Base-by-base conservation (phyloP, 2,329 filamentous ascomycete species). In the Fusarium dimerum region DNA sequence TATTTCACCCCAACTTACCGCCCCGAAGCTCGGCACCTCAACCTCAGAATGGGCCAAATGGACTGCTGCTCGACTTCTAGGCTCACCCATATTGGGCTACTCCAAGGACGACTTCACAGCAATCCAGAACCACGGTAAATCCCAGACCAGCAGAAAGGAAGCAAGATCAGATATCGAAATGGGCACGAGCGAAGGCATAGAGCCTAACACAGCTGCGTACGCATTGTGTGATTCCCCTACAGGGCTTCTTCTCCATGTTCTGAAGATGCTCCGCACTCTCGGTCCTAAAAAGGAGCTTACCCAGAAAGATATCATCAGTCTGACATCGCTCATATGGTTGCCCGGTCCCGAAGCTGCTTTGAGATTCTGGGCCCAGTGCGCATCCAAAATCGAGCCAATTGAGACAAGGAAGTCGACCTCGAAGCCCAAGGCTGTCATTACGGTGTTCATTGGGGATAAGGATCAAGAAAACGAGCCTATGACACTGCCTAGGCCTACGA, bases 291-390 rank as follows among this genome's bases (percentile, higher is more conserved):
- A 73, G 50, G 69, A 72, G 15, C 73, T 83, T 46, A 73, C 74
- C 2, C 71, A 74, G 4, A 71, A 74, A 13, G 82, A 87, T 49
- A 73, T 88, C 20, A 74, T 89, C 52, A 83, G 82, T 16, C 73
- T 86, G 61, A 79, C 83, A 2, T 79, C 83, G 65, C 70, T 88
- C 29, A 80, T 84, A 18, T 89, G 86, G 86, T 68, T 89, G 1
- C 85, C 86, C 0, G 86, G 85, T 0, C 84, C 84, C 0, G 85
- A 88, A 62, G 78, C 78, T 2, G 78, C 78, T 3, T 68, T 87
- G 59, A 73, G 84, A 26, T 86, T 79, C 50, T 83, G 78, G 80
- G 74, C 79, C 7, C 67, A 75, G 36, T 78, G 75, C 39, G 67
- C 69, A 15, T 66, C 68, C n/a, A 67, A 74, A 38, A 56, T 62